A percentile compares a stretch with the other conserved stretches of the same genome.
phyloP scores from a whole-genome alignment of 192 early-diverging fungal genomes.

The Entomortierella parvispora region DNA sequence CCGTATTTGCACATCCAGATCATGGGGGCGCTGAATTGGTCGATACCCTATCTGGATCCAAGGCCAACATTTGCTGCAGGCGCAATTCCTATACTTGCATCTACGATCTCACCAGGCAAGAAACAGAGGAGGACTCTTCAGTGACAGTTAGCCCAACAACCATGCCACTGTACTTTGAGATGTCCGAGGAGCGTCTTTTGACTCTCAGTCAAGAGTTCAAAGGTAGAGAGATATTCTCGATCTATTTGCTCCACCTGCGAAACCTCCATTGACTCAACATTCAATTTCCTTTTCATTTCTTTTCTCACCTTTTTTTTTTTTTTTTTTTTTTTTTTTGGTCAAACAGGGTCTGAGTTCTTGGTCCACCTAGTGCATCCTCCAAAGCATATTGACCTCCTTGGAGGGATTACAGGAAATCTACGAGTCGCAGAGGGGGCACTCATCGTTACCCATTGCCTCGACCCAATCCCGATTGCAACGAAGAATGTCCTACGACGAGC shows the following conservation, averaged over 20 bases:
- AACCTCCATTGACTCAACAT: not conserved
- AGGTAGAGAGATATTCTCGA: slow-evolving; percentile 54
- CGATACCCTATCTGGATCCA: slow-evolving; percentile 95
- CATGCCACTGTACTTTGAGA: slow-evolving; percentile 98
- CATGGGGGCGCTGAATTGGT: slow-evolving; percentile 97
- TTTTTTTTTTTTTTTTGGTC: too few relatives aligned
- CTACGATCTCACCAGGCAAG: slow-evolving; percentile 96
- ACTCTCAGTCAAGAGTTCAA: slow-evolving; percentile 91
- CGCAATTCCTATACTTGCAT: slow-evolving; percentile 96
- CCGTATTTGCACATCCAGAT: slow-evolving; percentile 99
- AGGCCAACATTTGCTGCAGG: slow-evolving; percentile 96
- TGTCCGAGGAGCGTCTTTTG: slow-evolving; percentile 80
- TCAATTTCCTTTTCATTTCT: not conserved
- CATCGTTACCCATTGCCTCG: slow-evolving; percentile 97
- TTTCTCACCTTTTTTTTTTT: not conserved
- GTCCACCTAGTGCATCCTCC: slow-evolving; percentile 99
- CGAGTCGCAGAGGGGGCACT: slow-evolving; percentile 99
- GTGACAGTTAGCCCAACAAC: slow-evolving; percentile 99
- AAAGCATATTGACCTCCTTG: slow-evolving; percentile 99
- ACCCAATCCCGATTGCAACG: slow-evolving; percentile 98
- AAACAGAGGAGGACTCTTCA: slow-evolving; percentile 98
- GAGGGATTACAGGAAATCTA: slow-evolving; percentile 97
- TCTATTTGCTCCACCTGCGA: not conserved
- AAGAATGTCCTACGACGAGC: slow-evolving; percentile 99
- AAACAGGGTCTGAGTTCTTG: slow-evolving; percentile 91